Evolutionary conservation across 495 filamentous ascomycete species (phyloP), one percentile per base, ranked within the genome.

Genomic region (Aspergillus sclerotioniger): DNA sequence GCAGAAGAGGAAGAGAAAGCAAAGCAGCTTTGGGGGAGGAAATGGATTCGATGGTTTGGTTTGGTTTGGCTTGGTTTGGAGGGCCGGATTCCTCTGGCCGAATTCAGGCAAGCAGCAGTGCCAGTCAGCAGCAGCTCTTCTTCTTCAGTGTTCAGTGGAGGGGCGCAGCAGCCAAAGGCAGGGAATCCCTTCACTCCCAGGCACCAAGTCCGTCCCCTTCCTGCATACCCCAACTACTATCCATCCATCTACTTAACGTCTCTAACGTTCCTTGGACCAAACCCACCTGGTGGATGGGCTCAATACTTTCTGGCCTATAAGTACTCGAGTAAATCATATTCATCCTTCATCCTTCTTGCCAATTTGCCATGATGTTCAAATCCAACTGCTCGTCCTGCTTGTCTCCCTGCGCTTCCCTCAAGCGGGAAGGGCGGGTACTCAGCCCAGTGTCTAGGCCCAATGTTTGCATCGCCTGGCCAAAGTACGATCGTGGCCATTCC

Each of bases 381-480:
- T n/a, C n/a, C n/a, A n/a, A n/a, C n/a, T n/a, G n/a, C n/a, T 17
- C 16, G 8, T 17, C 20, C 43, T 46, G 6, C 41, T 6, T 44
- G 12, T n/a, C 33, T 15, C 3, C 35, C 33, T 41, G 33, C 16
- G n/a, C 16, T 19, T 32, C 31, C 25, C 21, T 50, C 25, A 32
- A 15, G 28, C 47, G 47, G 47, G 47, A 50, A 41, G 12, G 17
- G 51, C 51, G 51, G 51, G 51, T 53, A 53, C 51, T 53, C 51
- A 53, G 51, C 51, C 51, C 51, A 53, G 51, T 43, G 51, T 53
- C 51, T 53, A 53, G 51, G 51, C 51, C 51, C 51, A 29, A 39
- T 43, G 39, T 25, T 43, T 37, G 51, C 47, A 50, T 50, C 19
- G 47, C 31, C 47, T 50, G 9, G 47, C 47, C 47, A 50, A 50